Conservation (phyloP, 1,284 basidiomycete species). For the Ganoderma boninense region DNA sequence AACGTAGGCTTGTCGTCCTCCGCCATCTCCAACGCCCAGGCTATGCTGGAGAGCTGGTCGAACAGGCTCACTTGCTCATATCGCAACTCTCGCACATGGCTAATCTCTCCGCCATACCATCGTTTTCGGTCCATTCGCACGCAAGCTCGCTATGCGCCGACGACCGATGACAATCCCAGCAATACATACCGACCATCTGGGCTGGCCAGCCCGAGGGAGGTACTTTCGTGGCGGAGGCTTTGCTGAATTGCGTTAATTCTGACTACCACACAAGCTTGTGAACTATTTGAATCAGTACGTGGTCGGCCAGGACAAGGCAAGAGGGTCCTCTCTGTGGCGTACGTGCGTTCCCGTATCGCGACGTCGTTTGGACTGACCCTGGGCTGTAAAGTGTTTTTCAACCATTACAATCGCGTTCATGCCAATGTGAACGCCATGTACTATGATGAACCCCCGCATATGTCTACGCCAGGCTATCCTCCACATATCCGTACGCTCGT, state of each 20-base stretch:
- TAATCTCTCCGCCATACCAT: neutral
- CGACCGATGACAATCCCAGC: constrained; percentile 36
- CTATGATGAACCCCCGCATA: constrained; percentile 46
- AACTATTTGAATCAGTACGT: constrained; percentile 90
- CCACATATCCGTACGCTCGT: constrained; percentile 42
- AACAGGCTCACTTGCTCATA: constrained; percentile 17
- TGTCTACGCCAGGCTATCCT: constrained; percentile 36
- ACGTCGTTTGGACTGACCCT: constrained; percentile 10
- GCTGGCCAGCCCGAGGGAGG: constrained; percentile 78
- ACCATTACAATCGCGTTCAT: constrained; percentile 87
- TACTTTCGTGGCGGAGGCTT: constrained; percentile 36
- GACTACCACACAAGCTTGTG: constrained; percentile 63
- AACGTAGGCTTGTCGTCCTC: constrained; percentile 16
- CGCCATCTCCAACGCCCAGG: constrained; percentile 27
- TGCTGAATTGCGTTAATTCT: neutral
- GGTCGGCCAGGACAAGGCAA: constrained; percentile 92
- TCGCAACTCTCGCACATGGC: constrained; percentile 16
- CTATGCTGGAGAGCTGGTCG: constrained; percentile 27
- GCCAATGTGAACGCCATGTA: constrained; percentile 65
- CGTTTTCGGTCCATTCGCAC: constrained; percentile 46
- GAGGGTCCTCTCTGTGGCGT: constrained; percentile 83
- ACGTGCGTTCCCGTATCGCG: constrained; percentile 17
- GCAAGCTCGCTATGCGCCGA: constrained; percentile 51
- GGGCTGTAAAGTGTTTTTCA: constrained; percentile 78
- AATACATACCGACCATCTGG: constrained; percentile 46